Percentiles rank a stretch among this genome's conserved stretches.
These are phyloP conservation scores for Coprinopsis cinerea DNA, from an alignment of 768 basidiomycete species.

Conservation along the genomic window DNA sequence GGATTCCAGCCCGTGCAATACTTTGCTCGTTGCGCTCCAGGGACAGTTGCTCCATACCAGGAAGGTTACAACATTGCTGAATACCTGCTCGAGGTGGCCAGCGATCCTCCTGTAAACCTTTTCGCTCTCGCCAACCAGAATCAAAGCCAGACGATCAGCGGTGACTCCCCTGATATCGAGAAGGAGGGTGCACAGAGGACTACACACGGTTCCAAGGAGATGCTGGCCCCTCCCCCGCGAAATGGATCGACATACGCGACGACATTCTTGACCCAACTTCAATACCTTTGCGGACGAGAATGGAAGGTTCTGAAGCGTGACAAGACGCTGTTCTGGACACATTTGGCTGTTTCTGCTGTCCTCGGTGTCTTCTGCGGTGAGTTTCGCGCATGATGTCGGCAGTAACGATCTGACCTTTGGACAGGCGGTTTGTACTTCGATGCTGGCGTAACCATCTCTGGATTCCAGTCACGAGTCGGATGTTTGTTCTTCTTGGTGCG, in stretches of 20 bases:
- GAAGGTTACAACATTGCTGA: constrained; percentile 91
- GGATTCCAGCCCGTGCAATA: constrained; percentile 61
- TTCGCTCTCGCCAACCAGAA: constrained; percentile 26
- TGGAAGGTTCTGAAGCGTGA: constrained; percentile 83
- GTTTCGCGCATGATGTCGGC: constrained; percentile 13
- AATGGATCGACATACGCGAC: constrained; percentile 45
- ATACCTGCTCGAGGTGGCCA: constrained; percentile 85
- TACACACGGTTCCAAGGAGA: no score
- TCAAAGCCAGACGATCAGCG: neutral
- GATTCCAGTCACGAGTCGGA: constrained; percentile 92
- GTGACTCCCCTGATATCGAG: no score
- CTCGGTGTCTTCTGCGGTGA: constrained; percentile 84
- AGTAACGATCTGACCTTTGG: neutral
- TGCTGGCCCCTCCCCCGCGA: neutral
- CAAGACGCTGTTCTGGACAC: constrained; percentile 76
- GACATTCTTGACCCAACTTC: constrained; percentile 85
- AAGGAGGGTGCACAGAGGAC: no score
- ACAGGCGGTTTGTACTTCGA: constrained; percentile 82
- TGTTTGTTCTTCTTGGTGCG: constrained; percentile 87
- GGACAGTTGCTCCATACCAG: constrained; percentile 46
- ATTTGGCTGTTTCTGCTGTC: constrained; percentile 61
- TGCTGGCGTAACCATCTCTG: constrained; percentile 76
- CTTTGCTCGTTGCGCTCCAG: constrained; percentile 45
- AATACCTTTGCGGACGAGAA: constrained; percentile 77
- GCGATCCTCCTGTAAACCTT: constrained; percentile 47